phyloP scores from a whole-genome alignment of 176 grass and related monocot species.

The Ampelocalamus luodianensis region DNA sequence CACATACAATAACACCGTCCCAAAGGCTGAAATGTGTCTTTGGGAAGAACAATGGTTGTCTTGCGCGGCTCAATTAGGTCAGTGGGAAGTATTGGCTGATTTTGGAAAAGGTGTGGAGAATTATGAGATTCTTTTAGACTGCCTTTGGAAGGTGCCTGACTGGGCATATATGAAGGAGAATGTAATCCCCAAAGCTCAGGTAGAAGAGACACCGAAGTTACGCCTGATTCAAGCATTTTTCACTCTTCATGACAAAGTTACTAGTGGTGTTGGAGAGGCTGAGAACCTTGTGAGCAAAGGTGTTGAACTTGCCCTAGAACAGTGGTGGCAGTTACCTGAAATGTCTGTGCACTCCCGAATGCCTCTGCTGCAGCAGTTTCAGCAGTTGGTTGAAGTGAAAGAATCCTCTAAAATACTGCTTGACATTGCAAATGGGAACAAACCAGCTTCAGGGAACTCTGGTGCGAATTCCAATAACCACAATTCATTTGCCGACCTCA shows the following conservation, averaged over 20 bases:
- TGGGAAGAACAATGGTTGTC: constrained; percentile 98
- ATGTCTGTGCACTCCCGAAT: constrained; percentile 87
- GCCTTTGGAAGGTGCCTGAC: constrained; percentile 96
- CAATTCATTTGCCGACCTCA: constrained; percentile 85
- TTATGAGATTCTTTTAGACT: constrained; percentile 92
- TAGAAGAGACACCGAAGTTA: constrained; percentile 88
- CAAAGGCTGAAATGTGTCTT: constrained; percentile 99
- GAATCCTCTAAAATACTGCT: constrained; percentile 89
- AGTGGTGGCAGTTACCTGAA: constrained; percentile 99
- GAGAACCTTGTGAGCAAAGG: constrained; percentile 90
- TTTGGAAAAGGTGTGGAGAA: constrained; percentile 98
- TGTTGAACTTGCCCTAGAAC: constrained; percentile 91
- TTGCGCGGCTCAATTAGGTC: constrained; percentile 90
- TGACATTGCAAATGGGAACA: constrained; percentile 97
- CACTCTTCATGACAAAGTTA: constrained; percentile 81
- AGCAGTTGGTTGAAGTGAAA: constrained; percentile 98
- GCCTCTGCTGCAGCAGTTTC: constrained; percentile 95
- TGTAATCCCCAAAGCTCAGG: constrained; percentile 86
- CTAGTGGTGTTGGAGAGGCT: constrained; percentile 81
- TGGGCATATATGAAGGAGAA: constrained; percentile 97
- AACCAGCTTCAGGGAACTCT: constrained; percentile 81
- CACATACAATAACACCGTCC: constrained; percentile 94
- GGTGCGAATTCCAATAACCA: constrained; percentile 71
- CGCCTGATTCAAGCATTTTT: constrained; percentile 88
- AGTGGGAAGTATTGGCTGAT: constrained; percentile 97